A percentile compares a stretch with the other conserved stretches of the same genome.
These are phyloP conservation scores for Santalum album DNA, from an alignment of 164 flowering plant species.

Conservation along the genomic window DNA sequence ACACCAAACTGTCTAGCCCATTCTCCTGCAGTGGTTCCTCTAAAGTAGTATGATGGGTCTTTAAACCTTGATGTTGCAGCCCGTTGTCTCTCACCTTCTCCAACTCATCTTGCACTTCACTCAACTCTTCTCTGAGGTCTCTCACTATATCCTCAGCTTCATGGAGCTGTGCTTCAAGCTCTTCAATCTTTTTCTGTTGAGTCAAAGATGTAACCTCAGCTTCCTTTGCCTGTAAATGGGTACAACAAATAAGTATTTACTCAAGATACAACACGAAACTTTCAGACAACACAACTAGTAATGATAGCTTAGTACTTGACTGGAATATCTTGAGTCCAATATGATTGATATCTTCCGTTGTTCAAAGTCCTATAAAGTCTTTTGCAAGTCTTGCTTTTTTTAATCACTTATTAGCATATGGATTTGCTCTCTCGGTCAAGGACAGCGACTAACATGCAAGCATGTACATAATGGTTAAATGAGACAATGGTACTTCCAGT, in stretches of 20 bases:
- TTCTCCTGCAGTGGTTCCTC: slow-evolving; percentile 16
- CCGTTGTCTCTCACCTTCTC: slow-evolving; percentile 24
- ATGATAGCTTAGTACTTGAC: too few relatives aligned
- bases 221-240: slow-evolving; percentile 37
- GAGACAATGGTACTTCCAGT: too few relatives aligned
- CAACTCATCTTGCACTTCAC: slow-evolving; percentile 43
- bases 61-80: slow-evolving; percentile 8
- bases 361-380: too few relatives aligned
- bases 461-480: too few relatives aligned
- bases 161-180: slow-evolving; percentile 83
- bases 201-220: slow-evolving; percentile 39
- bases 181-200: slow-evolving; percentile 59
- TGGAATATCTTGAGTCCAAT: too few relatives aligned
- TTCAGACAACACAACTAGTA: background rate
- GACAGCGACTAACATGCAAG: too few relatives aligned
- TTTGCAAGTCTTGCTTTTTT: too few relatives aligned
- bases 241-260: too few relatives aligned
- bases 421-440: too few relatives aligned
- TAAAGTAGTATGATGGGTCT: slow-evolving; percentile 6
- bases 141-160: slow-evolving; percentile 74
- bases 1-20: slow-evolving; percentile 14
- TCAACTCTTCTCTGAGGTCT: slow-evolving; percentile 62
- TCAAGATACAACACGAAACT: background rate
- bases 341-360: too few relatives aligned
- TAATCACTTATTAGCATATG: too few relatives aligned